Percentiles rank a stretch among this genome's conserved stretches.
Evolutionary conservation across 2,329 filamentous ascomycete genomes (phyloP).

Genomic region (Coniochaeta ligniaria): DNA sequence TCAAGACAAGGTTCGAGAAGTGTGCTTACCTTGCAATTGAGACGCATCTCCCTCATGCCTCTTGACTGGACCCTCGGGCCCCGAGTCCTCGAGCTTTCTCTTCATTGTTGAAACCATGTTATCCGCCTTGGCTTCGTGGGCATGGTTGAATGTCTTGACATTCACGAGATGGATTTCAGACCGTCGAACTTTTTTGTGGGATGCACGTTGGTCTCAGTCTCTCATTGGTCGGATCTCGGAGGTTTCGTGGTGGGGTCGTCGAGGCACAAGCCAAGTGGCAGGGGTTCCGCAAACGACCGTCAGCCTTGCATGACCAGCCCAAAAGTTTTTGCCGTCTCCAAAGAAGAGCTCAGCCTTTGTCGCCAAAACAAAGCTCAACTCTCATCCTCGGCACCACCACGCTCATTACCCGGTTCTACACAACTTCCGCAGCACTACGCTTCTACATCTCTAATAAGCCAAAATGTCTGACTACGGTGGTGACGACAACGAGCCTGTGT

Average conservation of each 20-base stretch:
- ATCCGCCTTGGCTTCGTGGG: background rate
- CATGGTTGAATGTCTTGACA: background rate
- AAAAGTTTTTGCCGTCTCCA: background rate
- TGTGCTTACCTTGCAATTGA: background rate
- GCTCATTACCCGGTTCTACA: background rate
- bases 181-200: slow-evolving; percentile 3
- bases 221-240: background rate
- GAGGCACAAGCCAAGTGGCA: background rate
- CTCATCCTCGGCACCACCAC: background rate
- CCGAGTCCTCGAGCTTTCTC: background rate
- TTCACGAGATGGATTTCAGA: background rate
- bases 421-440: background rate
- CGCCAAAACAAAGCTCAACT: background rate
- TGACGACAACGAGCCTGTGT: slow-evolving; percentile 25
- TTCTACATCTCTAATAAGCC: background rate
- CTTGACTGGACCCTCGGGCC: background rate
- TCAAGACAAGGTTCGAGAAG: background rate
- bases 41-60: background rate
- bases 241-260: background rate
- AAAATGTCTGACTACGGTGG: slow-evolving; percentile 70
- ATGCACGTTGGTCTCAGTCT: background rate
- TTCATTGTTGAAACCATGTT: background rate
- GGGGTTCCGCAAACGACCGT: background rate
- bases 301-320: slow-evolving; percentile 1
- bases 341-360: background rate